These are phyloP conservation scores for Aegilops bicornis DNA, from an alignment of 176 grass and related monocot genomes.

Conservation along the genomic window DNA sequence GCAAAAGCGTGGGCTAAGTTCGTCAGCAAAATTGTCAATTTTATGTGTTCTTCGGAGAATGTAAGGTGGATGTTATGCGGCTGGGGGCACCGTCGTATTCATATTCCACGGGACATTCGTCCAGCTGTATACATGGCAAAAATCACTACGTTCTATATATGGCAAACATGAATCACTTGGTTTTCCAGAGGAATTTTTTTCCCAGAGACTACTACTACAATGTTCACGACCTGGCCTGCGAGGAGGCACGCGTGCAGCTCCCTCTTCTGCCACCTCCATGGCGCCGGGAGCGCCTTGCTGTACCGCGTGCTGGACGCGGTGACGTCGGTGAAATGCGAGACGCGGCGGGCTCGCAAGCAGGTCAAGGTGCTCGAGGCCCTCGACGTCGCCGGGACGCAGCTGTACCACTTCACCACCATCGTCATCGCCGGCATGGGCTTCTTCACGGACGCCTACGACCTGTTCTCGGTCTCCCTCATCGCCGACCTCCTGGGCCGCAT, in stretches of 20 bases:
- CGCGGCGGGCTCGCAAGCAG: neutral
- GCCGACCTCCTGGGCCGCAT: neutral
- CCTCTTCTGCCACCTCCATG: neutral
- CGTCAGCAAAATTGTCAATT: neutral
- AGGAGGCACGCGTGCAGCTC: neutral
- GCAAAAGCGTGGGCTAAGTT: neutral
- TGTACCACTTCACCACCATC: constrained; percentile 33
- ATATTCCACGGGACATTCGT: neutral
- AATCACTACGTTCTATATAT: too few species aligned
- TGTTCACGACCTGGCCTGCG: neutral
- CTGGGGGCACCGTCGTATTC: neutral
- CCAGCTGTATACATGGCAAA: neutral
- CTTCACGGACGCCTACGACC: constrained; percentile 88
- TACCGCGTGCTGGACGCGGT: constrained; percentile 2
- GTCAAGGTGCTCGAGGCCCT: neutral
- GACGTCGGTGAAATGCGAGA: neutral
- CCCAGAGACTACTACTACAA: neutral
- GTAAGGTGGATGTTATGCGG: neutral
- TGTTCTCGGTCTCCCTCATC: constrained; percentile 41
- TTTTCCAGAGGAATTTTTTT: too few species aligned
- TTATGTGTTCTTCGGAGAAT: neutral
- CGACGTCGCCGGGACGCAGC: neutral
- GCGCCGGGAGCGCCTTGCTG: neutral
- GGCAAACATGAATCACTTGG: too few species aligned
- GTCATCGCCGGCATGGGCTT: constrained; percentile 87